phyloP scores from a whole-genome alignment of 164 flowering plant genomes.

The Tetracentron sinense region DNA sequence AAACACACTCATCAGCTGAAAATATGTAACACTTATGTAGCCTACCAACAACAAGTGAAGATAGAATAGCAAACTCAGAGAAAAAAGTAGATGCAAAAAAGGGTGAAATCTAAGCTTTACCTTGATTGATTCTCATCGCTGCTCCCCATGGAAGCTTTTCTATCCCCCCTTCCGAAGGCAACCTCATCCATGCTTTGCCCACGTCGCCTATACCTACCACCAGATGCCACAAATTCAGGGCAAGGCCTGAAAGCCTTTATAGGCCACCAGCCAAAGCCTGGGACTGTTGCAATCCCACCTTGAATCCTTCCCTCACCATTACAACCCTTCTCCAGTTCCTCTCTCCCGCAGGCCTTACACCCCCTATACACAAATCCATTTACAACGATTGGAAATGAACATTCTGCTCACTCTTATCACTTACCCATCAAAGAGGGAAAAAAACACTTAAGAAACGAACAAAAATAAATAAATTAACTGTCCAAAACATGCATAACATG shows the following conservation, averaged over 20 bases:
- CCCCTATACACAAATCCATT: constrained; percentile 33
- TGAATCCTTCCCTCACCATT: constrained; percentile 97
- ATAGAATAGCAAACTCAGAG: background rate
- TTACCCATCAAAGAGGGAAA: background rate
- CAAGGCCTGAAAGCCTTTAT: constrained; percentile 96
- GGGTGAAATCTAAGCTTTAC: constrained; percentile 23
- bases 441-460: background rate
- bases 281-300: constrained; percentile 93
- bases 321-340: constrained; percentile 78
- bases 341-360: constrained; percentile 77
- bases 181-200: constrained; percentile 99
- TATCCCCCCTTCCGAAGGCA: constrained; percentile 53
- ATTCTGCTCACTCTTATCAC: background rate
- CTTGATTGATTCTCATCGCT: constrained; percentile 35
- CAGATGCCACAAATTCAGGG: constrained; percentile 79
- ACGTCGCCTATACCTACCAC: constrained; percentile 75
- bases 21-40: background rate
- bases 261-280: constrained; percentile 99
- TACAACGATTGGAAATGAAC: background rate
- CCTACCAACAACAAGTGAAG: background rate
- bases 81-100: background rate
- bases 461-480: background rate
- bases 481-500: background rate
- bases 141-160: constrained; percentile 16
- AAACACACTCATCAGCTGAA: background rate